Evolutionary conservation across 1,284 basidiomycete genomes (phyloP).

Genomic region (Pseudozyma pruni): DNA sequence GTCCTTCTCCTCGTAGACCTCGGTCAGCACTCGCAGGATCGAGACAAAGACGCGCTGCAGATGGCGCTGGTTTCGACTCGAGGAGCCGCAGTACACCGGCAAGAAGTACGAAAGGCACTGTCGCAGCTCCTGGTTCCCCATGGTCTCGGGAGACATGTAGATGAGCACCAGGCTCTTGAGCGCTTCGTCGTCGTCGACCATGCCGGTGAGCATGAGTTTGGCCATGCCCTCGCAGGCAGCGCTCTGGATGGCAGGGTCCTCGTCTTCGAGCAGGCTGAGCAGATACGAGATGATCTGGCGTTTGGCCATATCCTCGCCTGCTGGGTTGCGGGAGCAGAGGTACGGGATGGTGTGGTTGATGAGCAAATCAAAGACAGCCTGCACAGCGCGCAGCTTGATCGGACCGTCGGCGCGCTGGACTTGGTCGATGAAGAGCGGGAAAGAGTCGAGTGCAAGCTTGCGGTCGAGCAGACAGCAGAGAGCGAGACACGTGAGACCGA

Average conservation of each 20-base stretch:
- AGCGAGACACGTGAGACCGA: constrained; percentile 85
- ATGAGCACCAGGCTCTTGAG: constrained; percentile 81
- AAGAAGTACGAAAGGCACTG: constrained; percentile 97
- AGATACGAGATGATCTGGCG: constrained; percentile 61
- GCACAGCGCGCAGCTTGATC: constrained; percentile 82
- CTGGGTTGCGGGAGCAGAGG: constrained; percentile 70
- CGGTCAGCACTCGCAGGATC: constrained; percentile 77
- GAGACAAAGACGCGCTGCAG: constrained; percentile 84
- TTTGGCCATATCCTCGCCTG: constrained; percentile 51
- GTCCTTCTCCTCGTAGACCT: constrained; percentile 79
- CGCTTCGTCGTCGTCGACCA: constrained; percentile 69
- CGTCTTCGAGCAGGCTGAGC: constrained; percentile 73
- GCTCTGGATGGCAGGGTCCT: constrained; percentile 77
- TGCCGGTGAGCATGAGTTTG: constrained; percentile 88
- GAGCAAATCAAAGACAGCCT: constrained; percentile 88
- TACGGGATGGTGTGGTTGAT: constrained; percentile 87
- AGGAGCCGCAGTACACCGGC: constrained; percentile 90
- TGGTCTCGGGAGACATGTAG: constrained; percentile 88
- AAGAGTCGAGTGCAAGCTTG: constrained; percentile 89
- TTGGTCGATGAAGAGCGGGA: constrained; percentile 89
- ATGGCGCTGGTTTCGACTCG: constrained; percentile 79
- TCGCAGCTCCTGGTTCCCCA: constrained; percentile 83
- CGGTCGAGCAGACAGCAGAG: constrained; percentile 89
- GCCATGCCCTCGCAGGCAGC: constrained; percentile 84
- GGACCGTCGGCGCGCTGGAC: constrained; percentile 80